These are phyloP conservation scores for barley (Hordeum vulgare) DNA, from an alignment of 176 grass and related monocot species.

Conservation along the genomic window MorexV3_pseudomolecules_assembly NC_058519.1:325159289-325159788, in stretches of 20 bases:
- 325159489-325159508: not conserved
- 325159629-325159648: not conserved
- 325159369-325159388: not conserved
- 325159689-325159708: not conserved
- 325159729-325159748: not conserved
- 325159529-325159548: not conserved
- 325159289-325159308: not conserved
- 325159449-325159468: not conserved
- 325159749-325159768: not conserved
- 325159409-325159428: not conserved
- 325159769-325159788: not conserved
- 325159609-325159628: not conserved
- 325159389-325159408: not conserved
- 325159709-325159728: not conserved
- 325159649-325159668: not conserved
- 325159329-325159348: not conserved
- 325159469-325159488: not conserved
- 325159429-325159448: not conserved
- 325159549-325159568: not conserved
- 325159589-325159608: conserved; percentile 5
- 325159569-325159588: not conserved
- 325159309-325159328: not conserved
- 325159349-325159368: not conserved
- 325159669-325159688: not conserved
- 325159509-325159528: not conserved